These are phyloP conservation scores for Rostrohypoxylon terebratum DNA, from an alignment of 495 filamentous ascomycete genomes.

Conservation along the genomic window DNA sequence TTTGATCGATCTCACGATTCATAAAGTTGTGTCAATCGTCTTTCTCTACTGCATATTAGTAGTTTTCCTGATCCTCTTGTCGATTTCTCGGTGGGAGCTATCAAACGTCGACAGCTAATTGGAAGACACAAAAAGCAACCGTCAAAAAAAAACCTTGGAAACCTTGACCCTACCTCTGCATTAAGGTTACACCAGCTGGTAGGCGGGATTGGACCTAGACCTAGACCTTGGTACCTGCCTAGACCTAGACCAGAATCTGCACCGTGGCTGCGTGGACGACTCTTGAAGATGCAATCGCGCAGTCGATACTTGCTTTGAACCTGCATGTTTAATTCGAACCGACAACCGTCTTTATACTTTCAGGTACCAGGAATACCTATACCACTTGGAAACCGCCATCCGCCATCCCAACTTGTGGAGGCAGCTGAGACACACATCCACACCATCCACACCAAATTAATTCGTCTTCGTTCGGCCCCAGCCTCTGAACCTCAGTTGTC, in stretches of 20 bases:
- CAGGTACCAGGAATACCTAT: slow-evolving; percentile 9
- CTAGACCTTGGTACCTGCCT: neutral
- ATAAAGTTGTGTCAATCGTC: neutral
- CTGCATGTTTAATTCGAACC: slow-evolving; percentile 22
- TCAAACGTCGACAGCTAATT: slow-evolving; percentile 2
- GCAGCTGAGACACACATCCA: slow-evolving; percentile 13
- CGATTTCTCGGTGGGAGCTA: slow-evolving; percentile 3
- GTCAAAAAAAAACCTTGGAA: neutral
- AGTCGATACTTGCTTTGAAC: slow-evolving; percentile 16
- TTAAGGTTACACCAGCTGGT: slow-evolving; percentile 11
- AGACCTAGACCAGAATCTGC: neutral
- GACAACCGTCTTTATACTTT: slow-evolving; percentile 16
- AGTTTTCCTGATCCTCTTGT: neutral
- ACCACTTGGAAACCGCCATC: slow-evolving; percentile 6
- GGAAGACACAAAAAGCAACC: slow-evolving; percentile 4
- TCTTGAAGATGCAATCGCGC: slow-evolving; percentile 24
- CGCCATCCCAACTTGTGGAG: slow-evolving; percentile 3
- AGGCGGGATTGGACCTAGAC: neutral
- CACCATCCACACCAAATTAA: slow-evolving; percentile 14
- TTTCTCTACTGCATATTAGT: slow-evolving; percentile 8
- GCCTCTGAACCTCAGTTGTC: slow-evolving; percentile 3
- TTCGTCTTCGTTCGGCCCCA: neutral
- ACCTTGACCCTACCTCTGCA: neutral
- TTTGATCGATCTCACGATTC: neutral
- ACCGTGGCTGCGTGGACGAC: neutral